Percentiles rank a stretch among this genome's conserved stretches.
These are phyloP conservation scores for Lepidium sativum DNA, from an alignment of 345 rosid genomes.

Conservation along the genomic window DNA sequence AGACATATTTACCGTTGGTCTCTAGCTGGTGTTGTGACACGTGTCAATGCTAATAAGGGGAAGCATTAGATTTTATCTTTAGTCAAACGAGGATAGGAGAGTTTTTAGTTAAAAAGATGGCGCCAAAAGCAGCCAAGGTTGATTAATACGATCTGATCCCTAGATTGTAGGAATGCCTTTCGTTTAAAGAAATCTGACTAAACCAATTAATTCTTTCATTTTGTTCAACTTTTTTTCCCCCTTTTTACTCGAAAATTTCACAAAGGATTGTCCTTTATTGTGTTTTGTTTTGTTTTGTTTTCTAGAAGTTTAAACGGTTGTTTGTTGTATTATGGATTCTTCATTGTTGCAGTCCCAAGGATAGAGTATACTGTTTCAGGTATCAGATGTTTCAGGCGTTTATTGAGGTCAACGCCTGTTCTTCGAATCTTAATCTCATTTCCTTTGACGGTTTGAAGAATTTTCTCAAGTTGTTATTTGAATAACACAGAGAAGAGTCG, in stretches of 20 bases:
- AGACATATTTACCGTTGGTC: background rate
- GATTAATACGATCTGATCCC: constrained; percentile 30
- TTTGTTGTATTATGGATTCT: constrained; percentile 5
- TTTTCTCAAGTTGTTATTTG: background rate
- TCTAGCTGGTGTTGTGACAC: constrained; percentile 11
- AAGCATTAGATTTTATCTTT: background rate
- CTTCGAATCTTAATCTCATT: background rate
- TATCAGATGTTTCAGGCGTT: background rate
- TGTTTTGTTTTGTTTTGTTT: background rate
- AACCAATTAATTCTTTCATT: constrained; percentile 9
- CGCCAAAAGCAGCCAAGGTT: constrained; percentile 32
- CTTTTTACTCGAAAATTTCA: background rate
- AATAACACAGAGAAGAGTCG: background rate
- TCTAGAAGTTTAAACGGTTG: background rate
- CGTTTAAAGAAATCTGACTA: constrained; percentile 10
- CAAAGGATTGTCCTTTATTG: background rate
- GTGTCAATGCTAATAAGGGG: constrained; percentile 14
- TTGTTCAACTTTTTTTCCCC: background rate
- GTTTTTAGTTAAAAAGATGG: constrained; percentile 20
- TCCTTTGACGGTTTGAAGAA: background rate
- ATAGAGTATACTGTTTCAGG: background rate
- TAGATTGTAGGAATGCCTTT: constrained; percentile 30
- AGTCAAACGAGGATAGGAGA: background rate
- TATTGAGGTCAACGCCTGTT: constrained; percentile 6
- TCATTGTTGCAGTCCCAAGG: background rate